Conservation (phyloP, 2,329 filamentous ascomycete genomes). For the Cladosporium sp. region DNA sequence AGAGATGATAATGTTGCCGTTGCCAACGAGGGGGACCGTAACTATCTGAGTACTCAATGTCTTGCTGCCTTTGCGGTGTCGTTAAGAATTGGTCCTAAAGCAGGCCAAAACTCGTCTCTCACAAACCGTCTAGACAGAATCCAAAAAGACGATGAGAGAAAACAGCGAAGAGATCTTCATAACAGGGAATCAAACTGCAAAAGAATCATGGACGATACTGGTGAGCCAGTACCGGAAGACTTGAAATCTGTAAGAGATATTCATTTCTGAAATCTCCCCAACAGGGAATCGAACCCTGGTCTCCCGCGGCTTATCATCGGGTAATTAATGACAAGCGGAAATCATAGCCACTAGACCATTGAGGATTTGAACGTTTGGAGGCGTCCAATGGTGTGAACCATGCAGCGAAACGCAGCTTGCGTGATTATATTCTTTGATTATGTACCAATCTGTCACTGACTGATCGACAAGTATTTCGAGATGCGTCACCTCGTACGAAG, state of each 20-base stretch:
- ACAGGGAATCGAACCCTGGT: slow-evolving; percentile 12
- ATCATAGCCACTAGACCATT: not conserved
- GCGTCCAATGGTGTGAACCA: not conserved
- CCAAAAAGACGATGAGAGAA: too few relatives aligned
- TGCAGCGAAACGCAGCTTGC: not conserved
- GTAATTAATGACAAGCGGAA: slow-evolving; percentile 5
- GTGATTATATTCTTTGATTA: not conserved
- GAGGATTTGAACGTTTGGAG: not conserved
- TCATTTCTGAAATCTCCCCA: slow-evolving; percentile 9
- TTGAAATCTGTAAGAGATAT: slow-evolving; percentile 6
- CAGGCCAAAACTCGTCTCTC: too few relatives aligned
- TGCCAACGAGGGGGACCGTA: too few relatives aligned
- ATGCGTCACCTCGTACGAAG: not conserved
- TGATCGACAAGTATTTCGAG: too few relatives aligned
- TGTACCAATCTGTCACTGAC: not conserved
- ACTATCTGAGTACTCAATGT: too few relatives aligned
- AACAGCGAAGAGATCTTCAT: too few relatives aligned
- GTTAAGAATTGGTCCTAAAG: too few relatives aligned
- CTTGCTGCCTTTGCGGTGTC: too few relatives aligned
- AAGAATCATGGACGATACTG: too few relatives aligned
- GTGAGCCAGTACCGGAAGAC: slow-evolving; percentile 7
- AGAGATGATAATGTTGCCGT: too few relatives aligned
- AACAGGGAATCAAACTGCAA: too few relatives aligned
- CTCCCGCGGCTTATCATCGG: slow-evolving; percentile 7
- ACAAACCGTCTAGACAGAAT: too few relatives aligned